Evolutionary conservation across 768 basidiomycete genomes (phyloP).

Genomic region (Termitomyces sp.): DNA sequence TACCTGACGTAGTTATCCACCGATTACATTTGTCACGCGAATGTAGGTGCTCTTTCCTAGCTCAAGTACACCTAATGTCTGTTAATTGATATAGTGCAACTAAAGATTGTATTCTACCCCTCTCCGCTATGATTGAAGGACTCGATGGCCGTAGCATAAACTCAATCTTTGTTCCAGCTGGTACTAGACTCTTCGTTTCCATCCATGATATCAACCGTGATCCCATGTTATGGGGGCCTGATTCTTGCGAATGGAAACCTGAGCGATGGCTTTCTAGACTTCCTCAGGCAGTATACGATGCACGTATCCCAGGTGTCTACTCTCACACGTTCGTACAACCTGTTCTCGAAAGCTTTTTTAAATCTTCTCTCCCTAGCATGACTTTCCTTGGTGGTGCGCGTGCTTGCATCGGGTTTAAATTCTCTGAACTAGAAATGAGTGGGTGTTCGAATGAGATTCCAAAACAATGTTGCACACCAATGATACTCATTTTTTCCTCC

Average conservation of each 20-base stretch:
- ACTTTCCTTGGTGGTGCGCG: conserved; percentile 39
- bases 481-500: not conserved
- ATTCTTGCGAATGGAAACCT: conserved; percentile 46
- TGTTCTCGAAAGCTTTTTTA: not conserved
- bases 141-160: conserved; percentile 29
- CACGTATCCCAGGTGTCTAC: conserved; percentile 39
- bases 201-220: conserved; percentile 33
- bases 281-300: conserved; percentile 28
- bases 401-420: conserved; percentile 49
- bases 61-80: not conserved
- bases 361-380: conserved; percentile 23
- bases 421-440: conserved; percentile 52
- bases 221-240: conserved; percentile 39
- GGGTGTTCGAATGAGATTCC: not conserved
- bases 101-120: conserved; percentile 34
- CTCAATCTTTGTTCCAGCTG: conserved; percentile 32
- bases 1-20: conserved; percentile 8
- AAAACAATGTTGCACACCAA: not conserved
- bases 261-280: conserved; percentile 41
- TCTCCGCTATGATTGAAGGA: conserved; percentile 31
- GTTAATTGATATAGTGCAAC: conserved; percentile 20
- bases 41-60: conserved; percentile 6
- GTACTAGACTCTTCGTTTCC: conserved; percentile 32
- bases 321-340: conserved; percentile 28
- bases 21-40: conserved; percentile 10